Evolutionary conservation across 495 filamentous ascomycete genomes (phyloP).

Genomic region (Pseudotulostoma volvatum): DNA sequence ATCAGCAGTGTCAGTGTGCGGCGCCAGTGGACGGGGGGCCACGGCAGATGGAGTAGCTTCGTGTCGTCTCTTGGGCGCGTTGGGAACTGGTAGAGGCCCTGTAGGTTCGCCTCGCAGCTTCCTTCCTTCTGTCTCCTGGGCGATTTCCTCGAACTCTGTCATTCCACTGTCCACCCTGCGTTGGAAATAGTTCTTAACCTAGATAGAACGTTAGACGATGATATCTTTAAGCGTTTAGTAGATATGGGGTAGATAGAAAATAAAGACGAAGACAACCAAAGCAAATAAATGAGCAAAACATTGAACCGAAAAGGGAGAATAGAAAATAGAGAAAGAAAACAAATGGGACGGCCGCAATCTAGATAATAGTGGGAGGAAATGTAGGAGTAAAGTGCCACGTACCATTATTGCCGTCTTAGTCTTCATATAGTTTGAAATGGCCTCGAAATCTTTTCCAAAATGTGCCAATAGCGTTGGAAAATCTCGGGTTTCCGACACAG

Average conservation of each 20-base stretch:
- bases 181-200: slow-evolving; percentile 89
- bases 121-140: slow-evolving; percentile 53
- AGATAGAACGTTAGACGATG: slow-evolving; percentile 16
- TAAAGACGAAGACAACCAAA: slow-evolving; percentile 8
- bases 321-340: too few relatives aligned
- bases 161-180: slow-evolving; percentile 51
- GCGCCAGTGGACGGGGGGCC: slow-evolving; percentile 43
- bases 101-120: slow-evolving; percentile 51
- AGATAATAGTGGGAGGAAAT: too few relatives aligned
- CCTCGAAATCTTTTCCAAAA: slow-evolving; percentile 77
- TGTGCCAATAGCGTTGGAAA: slow-evolving; percentile 62
- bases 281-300: too few relatives aligned
- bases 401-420: slow-evolving; percentile 94
- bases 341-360: too few relatives aligned
- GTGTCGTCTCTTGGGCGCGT: slow-evolving; percentile 42
- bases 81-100: slow-evolving; percentile 46
- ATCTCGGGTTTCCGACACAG: slow-evolving; percentile 73
- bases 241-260: too few relatives aligned
- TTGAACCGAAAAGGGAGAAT: too few relatives aligned
- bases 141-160: slow-evolving; percentile 50
- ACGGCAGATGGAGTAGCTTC: slow-evolving; percentile 39
- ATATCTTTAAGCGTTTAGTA: too few relatives aligned
- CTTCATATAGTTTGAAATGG: slow-evolving; percentile 73
- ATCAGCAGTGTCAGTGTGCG: slow-evolving; percentile 37
- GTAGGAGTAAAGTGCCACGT: too few relatives aligned